These are phyloP conservation scores for Crithidia sp. DNA, from an alignment of 208 protist species.

Conservation along the genomic window DNA sequence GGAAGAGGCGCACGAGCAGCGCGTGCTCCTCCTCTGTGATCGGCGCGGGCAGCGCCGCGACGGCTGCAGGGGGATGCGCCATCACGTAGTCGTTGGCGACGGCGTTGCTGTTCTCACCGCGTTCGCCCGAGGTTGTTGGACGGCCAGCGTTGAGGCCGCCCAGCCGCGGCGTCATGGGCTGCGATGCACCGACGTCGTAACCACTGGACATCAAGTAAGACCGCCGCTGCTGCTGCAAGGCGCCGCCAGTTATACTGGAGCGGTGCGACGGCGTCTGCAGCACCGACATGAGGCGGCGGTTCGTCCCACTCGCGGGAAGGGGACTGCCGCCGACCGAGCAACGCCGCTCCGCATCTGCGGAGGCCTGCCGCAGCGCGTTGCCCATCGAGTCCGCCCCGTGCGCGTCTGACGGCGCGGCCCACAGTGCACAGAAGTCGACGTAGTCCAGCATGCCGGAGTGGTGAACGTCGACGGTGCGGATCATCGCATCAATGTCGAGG, in stretches of 20 bases:
- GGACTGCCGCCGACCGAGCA: slow-evolving; percentile 11
- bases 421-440: slow-evolving; percentile 75
- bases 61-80: background rate
- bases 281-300: slow-evolving; percentile 19
- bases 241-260: background rate
- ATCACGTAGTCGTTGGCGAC: background rate
- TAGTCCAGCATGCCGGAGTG: slow-evolving; percentile 61
- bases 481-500: slow-evolving; percentile 78
- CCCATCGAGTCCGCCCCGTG: background rate
- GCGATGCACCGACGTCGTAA: background rate
- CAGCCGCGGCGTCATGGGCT: background rate
- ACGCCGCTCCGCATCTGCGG: slow-evolving; percentile 15
- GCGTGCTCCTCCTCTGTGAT: slow-evolving; percentile 62
- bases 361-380: slow-evolving; percentile 13
- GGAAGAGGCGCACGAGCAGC: slow-evolving; percentile 55
- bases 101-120: background rate
- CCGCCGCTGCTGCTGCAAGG: slow-evolving; percentile 10
- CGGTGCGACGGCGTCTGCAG: slow-evolving; percentile 20
- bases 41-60: slow-evolving; percentile 8
- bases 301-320: background rate
- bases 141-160: background rate
- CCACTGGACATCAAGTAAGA: background rate
- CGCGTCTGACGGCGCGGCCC: slow-evolving; percentile 31
- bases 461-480: slow-evolving; percentile 59
- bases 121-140: background rate